phyloP scores from a whole-genome alignment of 2,329 filamentous ascomycete genomes.

The Hyphodiscus sp. region DNA sequence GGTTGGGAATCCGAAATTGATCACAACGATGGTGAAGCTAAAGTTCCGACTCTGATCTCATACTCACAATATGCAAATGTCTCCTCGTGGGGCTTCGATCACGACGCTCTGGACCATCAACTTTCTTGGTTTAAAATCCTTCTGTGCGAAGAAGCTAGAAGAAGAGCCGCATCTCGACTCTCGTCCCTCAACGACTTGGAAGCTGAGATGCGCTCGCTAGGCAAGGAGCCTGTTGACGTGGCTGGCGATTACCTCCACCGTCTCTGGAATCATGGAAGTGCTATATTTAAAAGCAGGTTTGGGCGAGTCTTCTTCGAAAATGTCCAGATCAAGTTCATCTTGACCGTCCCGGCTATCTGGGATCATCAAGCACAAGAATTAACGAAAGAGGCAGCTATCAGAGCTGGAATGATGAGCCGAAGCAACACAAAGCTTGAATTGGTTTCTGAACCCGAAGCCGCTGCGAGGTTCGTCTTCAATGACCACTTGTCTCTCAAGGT shows the following conservation, averaged over 20 bases:
- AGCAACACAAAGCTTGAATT: constrained; percentile 6
- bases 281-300: constrained; percentile 34
- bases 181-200: background rate
- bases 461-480: constrained; percentile 14
- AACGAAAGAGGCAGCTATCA: constrained; percentile 8
- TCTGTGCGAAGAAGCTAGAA: background rate
- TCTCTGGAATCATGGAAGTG: constrained; percentile 34
- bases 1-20: too few relatives aligned
- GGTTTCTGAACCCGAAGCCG: constrained; percentile 14
- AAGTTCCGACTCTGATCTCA: background rate
- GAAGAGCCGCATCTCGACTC: background rate
- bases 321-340: constrained; percentile 42
- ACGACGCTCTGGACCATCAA: background rate
- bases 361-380: constrained; percentile 42
- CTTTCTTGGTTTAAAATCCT: background rate
- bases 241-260: background rate
- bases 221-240: background rate
- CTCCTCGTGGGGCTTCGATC: background rate
- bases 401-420: constrained; percentile 4
- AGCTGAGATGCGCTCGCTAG: background rate
- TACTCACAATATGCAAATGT: background rate
- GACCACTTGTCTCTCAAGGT: constrained; percentile 3
- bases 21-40: background rate
- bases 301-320: background rate
- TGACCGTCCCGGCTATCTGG: constrained; percentile 55